phyloP scores from a whole-genome alignment of 2,329 filamentous ascomycete species.

The Calonectria pteridis region DNA sequence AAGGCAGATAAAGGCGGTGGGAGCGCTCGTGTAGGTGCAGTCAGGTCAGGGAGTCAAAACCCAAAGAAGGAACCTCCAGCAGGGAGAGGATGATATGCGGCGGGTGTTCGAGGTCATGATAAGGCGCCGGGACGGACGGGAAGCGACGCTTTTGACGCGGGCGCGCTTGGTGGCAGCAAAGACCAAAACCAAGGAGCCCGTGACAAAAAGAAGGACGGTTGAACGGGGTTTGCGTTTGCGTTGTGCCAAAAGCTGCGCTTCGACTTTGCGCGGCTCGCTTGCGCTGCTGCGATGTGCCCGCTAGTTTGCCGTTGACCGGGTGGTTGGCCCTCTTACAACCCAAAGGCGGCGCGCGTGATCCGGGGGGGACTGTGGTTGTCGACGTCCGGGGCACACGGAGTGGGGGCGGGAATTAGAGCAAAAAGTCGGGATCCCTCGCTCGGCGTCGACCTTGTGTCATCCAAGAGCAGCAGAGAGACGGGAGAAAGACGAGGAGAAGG shows the following conservation, averaged over 20 bases:
- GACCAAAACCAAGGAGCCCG: conserved; percentile 27
- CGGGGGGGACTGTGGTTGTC: conserved; percentile 13
- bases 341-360: conserved; percentile 12
- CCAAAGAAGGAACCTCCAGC: conserved; percentile 56
- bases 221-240: background rate
- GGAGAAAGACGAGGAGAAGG: background rate
- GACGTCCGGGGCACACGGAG: conserved; percentile 24
- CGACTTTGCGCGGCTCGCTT: conserved; percentile 12
- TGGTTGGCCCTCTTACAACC: conserved; percentile 22
- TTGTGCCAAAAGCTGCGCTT: conserved; percentile 9
- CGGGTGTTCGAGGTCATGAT: conserved; percentile 56
- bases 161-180: conserved; percentile 26
- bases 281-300: conserved; percentile 14
- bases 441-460: conserved; percentile 31
- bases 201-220: background rate
- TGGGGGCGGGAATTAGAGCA: conserved; percentile 11
- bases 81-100: conserved; percentile 54
- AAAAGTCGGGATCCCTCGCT: conserved; percentile 14
- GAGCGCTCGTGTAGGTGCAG: conserved; percentile 30
- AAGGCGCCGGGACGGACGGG: conserved; percentile 41
- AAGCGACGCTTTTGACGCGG: conserved; percentile 25
- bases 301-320: conserved; percentile 19
- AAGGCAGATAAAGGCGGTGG: conserved; percentile 19
- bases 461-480: conserved; percentile 30
- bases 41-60: conserved; percentile 56